Conservation (phyloP, 306 rosid genomes). For the Vicia villosa region DNA sequence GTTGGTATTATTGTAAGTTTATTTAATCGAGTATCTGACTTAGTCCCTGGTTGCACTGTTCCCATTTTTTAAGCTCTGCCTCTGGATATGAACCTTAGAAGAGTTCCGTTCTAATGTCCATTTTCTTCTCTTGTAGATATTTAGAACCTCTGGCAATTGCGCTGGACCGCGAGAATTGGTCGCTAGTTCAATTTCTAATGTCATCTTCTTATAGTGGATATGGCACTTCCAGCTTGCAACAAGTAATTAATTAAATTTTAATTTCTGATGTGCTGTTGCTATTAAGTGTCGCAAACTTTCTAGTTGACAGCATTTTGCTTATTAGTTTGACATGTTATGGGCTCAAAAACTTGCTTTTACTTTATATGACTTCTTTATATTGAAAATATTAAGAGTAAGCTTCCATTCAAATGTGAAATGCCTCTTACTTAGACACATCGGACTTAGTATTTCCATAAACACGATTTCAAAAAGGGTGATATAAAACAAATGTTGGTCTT, state of each 20-base stretch:
- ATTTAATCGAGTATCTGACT: background rate
- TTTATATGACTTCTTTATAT: background rate
- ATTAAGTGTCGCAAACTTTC: slow-evolving; percentile 12
- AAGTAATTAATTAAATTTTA: slow-evolving; percentile 54
- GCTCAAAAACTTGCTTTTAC: slow-evolving; percentile 26
- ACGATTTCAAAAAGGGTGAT: slow-evolving; percentile 6
- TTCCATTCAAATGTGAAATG: slow-evolving; percentile 7
- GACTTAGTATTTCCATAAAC: slow-evolving; percentile 19
- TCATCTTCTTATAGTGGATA: slow-evolving; percentile 92
- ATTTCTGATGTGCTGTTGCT: slow-evolving; percentile 22
- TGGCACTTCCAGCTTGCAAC: slow-evolving; percentile 96
- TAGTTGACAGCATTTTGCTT: slow-evolving; percentile 20
- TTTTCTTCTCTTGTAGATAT: slow-evolving; percentile 60
- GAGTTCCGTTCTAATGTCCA: slow-evolving; percentile 14
- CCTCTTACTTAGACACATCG: slow-evolving; percentile 13
- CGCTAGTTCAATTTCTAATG: slow-evolving; percentile 93
- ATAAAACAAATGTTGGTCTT: background rate
- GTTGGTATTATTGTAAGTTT: background rate
- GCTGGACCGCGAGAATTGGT: slow-evolving; percentile 90
- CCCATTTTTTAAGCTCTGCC: background rate
- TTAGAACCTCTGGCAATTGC: slow-evolving; percentile 98
- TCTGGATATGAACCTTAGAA: slow-evolving; percentile 7
- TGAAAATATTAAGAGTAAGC: slow-evolving; percentile 6
- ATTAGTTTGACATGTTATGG: background rate
- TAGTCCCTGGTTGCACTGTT: background rate